A percentile compares a stretch with the other conserved stretches of the same genome.
These are phyloP conservation scores for Protomyces pachydermus DNA, from an alignment of 1,139 yeast genomes.

Conservation along the genomic window DNA sequence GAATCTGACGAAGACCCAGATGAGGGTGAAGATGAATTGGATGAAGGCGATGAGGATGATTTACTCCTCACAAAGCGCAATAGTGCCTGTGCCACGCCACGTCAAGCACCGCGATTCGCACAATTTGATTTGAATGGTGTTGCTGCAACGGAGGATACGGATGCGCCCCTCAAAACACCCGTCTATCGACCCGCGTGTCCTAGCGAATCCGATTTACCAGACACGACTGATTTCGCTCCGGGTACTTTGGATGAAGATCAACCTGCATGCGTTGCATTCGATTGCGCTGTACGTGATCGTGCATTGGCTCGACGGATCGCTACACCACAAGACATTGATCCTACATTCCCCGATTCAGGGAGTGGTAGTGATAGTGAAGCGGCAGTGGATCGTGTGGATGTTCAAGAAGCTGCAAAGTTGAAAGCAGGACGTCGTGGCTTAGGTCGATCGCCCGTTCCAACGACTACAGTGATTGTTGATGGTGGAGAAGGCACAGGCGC, in stretches of 20 bases:
- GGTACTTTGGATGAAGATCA: slow-evolving; percentile 29
- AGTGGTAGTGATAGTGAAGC: slow-evolving; percentile 13
- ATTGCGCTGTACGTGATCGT: slow-evolving; percentile 20
- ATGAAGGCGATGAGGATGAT: background rate
- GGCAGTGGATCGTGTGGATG: background rate
- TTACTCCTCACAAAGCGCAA: background rate
- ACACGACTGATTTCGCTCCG: slow-evolving; percentile 27
- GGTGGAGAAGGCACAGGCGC: background rate
- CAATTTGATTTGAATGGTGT: background rate
- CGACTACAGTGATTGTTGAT: background rate
- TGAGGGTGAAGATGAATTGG: slow-evolving; percentile 13
- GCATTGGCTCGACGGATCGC: slow-evolving; percentile 12
- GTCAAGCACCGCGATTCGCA: background rate
- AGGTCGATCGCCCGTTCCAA: background rate
- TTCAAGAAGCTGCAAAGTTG: background rate
- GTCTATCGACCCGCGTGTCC: slow-evolving; percentile 28
- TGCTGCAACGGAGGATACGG: background rate
- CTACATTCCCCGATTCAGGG: slow-evolving; percentile 27
- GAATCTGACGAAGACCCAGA: slow-evolving; percentile 22
- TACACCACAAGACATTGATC: slow-evolving; percentile 28
- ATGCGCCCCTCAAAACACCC: background rate
- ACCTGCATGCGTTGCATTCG: slow-evolving; percentile 28
- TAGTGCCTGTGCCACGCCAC: background rate
- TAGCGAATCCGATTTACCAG: slow-evolving; percentile 25
- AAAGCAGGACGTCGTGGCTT: background rate